Evolutionary conservation across 345 rosid species (phyloP), one percentile per base, ranked within the genome.

Genomic region (Eucalyptus microcorys): DNA sequence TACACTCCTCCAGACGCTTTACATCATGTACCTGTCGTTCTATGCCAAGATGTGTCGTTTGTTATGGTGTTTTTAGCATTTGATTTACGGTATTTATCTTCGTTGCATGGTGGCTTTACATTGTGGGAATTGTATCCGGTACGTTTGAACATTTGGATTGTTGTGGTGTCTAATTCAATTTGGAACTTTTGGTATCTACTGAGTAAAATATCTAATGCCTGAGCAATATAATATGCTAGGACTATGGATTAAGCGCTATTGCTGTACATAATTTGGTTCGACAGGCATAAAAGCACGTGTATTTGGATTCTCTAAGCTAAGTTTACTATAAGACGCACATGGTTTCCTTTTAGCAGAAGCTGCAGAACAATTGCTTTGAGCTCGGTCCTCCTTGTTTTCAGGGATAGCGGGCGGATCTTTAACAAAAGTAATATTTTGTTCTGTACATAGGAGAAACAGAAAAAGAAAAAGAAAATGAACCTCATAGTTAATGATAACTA

Each of bases 1-100:
- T 6, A 79, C 90, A 0, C 21, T 86, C 47, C 55, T 80, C 22
- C 89, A 86, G 86, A 90, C 91, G 10, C 61, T 86, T 15, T 88
- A 88, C 34, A 7, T 87, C 7, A 32, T 34, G 45, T 19, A 22
- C 22, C 26, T 2, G 14, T 76, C 83, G 24, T 76, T 40, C 30
- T 11, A 37, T 21, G 83, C 2, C 83, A 0, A 21, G 27, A 37
- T 0, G 47, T 40, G 83, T 40, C 0, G 87, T 86, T 40, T 1
- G 45, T n/a, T 26, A 2, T 27, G 40, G 79, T 22, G 32, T 87
- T 87, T 26, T 8, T 87, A 7, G 30, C 61, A 66, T 40, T 55
- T 55, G 83, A 76, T 10, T 22, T 71, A 15, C 8, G 0, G 43
- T 19, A 19, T 34, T 34, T 0, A 19, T 71, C 45, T 71, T 34